Evolutionary conservation across 306 rosid species (phyloP), one percentile per base, ranked within the genome.

Genomic region (Albizia julibrissin): DNA sequence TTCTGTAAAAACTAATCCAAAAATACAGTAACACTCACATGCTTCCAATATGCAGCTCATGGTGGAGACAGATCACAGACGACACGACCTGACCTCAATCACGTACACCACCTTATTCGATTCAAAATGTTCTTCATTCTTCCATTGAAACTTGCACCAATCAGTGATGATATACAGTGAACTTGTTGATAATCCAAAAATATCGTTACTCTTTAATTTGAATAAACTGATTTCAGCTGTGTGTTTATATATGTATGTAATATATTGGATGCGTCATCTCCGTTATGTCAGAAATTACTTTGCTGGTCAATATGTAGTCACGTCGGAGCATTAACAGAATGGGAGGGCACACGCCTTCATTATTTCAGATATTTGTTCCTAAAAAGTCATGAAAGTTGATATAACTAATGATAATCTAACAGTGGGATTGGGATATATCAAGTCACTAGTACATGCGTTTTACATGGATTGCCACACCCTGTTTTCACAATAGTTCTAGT

Each of bases 251-350:
- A 37, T 5, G 40, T 37, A 37, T 37, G 40, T 37, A 37, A 37
- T 37, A 37, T 37, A 37, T 37, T 70, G 54, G 31, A 71, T 19
- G 50, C 73, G n/a, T 72, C 78, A 72, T 72, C 66, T 72, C 21
- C 18, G 7, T 26, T 4, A 58, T 58, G 31, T 56, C 64, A 56
- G 11, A 56, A 56, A 56, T 56, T n/a, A n/a, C 64, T 56, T 56
- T 21, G n/a, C 27, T 19, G 26, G 11, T 56, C 13, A 56, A 56
- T 56, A 8, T 9, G 64, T 22, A 58, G 15, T 58, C 65, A 2
- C 10, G 65, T 8, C 31, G 15, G 27, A 19, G 62, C 62, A 56
- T 54, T 24, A 64, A 29, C 3, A 29, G 31, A 3, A 29, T 29
- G 31, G 3, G 31, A 29, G 3, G 40, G 40, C 40, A 37, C 40